These are phyloP conservation scores for Aureobasidium musti DNA, from an alignment of 2,329 filamentous ascomycete genomes.

Conservation along the genomic window DNA sequence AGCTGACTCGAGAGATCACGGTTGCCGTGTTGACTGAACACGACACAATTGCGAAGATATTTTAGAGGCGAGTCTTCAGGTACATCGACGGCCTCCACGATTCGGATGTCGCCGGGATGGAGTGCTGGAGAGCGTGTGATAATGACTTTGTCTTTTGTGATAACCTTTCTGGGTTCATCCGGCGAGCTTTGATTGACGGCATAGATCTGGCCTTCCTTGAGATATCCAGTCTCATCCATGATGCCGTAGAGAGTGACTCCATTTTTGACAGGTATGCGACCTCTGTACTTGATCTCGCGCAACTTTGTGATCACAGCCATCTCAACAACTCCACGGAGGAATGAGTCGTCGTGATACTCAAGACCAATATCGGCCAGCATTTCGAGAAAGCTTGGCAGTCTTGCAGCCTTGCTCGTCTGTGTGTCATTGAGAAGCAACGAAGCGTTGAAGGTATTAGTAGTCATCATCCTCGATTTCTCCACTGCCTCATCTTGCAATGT, in stretches of 20 bases:
- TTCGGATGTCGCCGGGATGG: slow-evolving; percentile 78
- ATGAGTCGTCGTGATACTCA: slow-evolving; percentile 67
- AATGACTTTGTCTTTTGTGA: slow-evolving; percentile 53
- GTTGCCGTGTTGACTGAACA: slow-evolving; percentile 70
- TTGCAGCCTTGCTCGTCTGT: slow-evolving; percentile 61
- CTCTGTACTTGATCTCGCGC: slow-evolving; percentile 74
- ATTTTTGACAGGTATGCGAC: slow-evolving; percentile 68
- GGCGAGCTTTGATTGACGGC: slow-evolving; percentile 56
- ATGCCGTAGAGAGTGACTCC: slow-evolving; percentile 79
- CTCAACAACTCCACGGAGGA: slow-evolving; percentile 71
- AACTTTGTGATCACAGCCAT: slow-evolving; percentile 69
- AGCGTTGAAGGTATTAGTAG: slow-evolving; percentile 61
- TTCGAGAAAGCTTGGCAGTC: slow-evolving; percentile 63
- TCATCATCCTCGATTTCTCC: slow-evolving; percentile 60
- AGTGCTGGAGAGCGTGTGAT: slow-evolving; percentile 79
- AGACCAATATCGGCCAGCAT: slow-evolving; percentile 60
- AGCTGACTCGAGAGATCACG: slow-evolving; percentile 78
- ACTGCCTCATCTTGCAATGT: slow-evolving; percentile 65
- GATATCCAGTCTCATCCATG: slow-evolving; percentile 74
- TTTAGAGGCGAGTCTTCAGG: slow-evolving; percentile 63
- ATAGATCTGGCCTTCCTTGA: slow-evolving; percentile 69
- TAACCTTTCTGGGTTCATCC: slow-evolving; percentile 35
- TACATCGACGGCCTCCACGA: slow-evolving; percentile 60
- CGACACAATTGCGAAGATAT: slow-evolving; percentile 69
- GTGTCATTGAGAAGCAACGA: slow-evolving; percentile 65